These are phyloP conservation scores for Tylopilus felleus DNA, from an alignment of 768 basidiomycete species.

Conservation along the genomic window DNA sequence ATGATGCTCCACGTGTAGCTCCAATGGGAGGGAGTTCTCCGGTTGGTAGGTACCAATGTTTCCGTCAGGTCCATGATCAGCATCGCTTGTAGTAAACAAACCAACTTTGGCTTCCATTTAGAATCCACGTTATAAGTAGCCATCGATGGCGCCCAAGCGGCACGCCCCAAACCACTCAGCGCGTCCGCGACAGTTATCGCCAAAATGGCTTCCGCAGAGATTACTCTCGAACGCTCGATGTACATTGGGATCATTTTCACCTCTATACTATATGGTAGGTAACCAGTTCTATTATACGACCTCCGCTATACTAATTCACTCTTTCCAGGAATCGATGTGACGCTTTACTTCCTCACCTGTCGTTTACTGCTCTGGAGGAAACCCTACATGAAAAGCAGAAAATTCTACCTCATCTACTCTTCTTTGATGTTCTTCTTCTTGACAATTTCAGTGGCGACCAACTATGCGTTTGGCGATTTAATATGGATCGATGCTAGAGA, in stretches of 20 bases:
- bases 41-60: neutral
- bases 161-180: neutral
- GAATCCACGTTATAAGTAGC: neutral
- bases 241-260: neutral
- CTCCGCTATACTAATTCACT: neutral
- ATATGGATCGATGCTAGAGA: neutral
- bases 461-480: neutral
- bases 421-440: neutral
- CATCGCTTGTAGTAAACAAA: neutral
- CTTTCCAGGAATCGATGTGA: neutral
- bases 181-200: neutral
- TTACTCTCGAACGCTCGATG: neutral
- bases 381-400: neutral
- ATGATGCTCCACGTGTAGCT: neutral
- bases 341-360: neutral
- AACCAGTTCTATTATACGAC: neutral
- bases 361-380: neutral
- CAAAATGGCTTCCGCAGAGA: neutral
- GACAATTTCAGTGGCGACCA: neutral
- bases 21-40: neutral
- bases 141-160: neutral
- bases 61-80: neutral
- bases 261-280: neutral
- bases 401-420: neutral
- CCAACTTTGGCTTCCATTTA: neutral